These are phyloP conservation scores for Chytriomyces sp. DNA, from an alignment of 192 early-diverging fungal species.

Conservation along the genomic window DNA sequence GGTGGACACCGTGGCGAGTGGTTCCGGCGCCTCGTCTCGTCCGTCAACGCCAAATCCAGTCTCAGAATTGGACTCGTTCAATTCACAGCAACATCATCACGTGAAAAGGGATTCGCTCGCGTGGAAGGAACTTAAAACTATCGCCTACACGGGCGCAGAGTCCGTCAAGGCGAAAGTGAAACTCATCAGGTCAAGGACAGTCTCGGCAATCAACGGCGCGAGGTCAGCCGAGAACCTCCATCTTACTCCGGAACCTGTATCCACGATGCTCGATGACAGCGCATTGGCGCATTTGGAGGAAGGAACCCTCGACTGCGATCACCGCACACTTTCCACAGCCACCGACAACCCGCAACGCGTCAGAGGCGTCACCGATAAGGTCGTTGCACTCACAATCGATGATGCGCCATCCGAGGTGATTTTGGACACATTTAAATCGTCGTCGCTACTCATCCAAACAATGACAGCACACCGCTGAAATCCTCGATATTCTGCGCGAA, in stretches of 20 bases:
- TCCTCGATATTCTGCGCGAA: slow-evolving; percentile 33
- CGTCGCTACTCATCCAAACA: not conserved
- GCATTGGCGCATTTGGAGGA: not conserved
- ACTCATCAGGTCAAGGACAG: not conserved
- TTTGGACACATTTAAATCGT: not conserved
- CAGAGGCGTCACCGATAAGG: slow-evolving; percentile 11
- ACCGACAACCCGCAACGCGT: slow-evolving; percentile 1
- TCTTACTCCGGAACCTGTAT: too few species aligned
- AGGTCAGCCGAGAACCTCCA: not conserved
- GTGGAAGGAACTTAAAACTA: not conserved
- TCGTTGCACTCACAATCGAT: slow-evolving; percentile 26
- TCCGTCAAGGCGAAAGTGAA: not conserved
- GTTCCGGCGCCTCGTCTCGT: not conserved
- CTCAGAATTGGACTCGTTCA: not conserved
- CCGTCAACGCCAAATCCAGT: not conserved
- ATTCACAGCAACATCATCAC: not conserved
- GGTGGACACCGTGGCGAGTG: not conserved
- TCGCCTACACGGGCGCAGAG: not conserved
- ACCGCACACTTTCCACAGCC: not conserved
- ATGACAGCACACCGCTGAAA: slow-evolving; percentile 18
- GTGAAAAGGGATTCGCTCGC: slow-evolving; percentile 1
- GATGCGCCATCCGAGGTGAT: slow-evolving; percentile 17
- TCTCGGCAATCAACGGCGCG: not conserved
- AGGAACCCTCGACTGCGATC: not conserved
- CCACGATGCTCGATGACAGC: not conserved